A percentile compares a stretch with the other conserved stretches of the same genome.
Evolutionary conservation across 352 stramenopile genomes (phyloP).

Genomic region (Phytopythium delawarense): DNA sequence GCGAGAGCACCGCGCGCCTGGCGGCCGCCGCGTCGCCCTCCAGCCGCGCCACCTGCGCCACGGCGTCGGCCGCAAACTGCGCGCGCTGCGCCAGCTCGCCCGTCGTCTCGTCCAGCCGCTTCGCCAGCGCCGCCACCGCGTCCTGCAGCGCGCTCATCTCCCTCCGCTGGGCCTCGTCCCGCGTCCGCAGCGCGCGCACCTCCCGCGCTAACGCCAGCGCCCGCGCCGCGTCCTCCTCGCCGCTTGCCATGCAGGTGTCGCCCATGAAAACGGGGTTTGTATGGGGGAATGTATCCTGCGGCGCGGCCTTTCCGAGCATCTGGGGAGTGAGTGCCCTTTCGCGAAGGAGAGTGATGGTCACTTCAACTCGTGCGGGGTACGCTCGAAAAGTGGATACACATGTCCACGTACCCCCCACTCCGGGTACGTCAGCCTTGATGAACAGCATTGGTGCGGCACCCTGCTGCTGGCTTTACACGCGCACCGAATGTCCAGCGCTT

Average conservation of each 20-base stretch:
- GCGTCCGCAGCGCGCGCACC: slow-evolving; percentile 24
- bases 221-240: slow-evolving; percentile 15
- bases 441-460: too few relatives aligned
- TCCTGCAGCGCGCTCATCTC: slow-evolving; percentile 31
- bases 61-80: slow-evolving; percentile 42
- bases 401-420: too few relatives aligned
- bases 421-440: too few relatives aligned
- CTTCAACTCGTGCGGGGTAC: background rate
- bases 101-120: slow-evolving; percentile 47
- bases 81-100: slow-evolving; percentile 50
- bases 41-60: slow-evolving; percentile 33
- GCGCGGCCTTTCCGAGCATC: background rate
- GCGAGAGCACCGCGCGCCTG: slow-evolving; percentile 47
- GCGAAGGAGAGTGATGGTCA: background rate
- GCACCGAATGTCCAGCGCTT: too few relatives aligned
- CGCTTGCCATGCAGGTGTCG: background rate
- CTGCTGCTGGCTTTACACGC: too few relatives aligned
- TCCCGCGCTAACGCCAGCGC: slow-evolving; percentile 32
- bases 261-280: background rate
- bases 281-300: background rate
- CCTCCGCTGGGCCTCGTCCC: slow-evolving; percentile 28
- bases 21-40: slow-evolving; percentile 37
- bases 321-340: background rate
- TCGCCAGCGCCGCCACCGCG: slow-evolving; percentile 34
- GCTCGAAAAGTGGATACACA: too few relatives aligned